Evolutionary conservation across 1,284 basidiomycete species (phyloP).

Genomic region (Agaricales sp.): DNA sequence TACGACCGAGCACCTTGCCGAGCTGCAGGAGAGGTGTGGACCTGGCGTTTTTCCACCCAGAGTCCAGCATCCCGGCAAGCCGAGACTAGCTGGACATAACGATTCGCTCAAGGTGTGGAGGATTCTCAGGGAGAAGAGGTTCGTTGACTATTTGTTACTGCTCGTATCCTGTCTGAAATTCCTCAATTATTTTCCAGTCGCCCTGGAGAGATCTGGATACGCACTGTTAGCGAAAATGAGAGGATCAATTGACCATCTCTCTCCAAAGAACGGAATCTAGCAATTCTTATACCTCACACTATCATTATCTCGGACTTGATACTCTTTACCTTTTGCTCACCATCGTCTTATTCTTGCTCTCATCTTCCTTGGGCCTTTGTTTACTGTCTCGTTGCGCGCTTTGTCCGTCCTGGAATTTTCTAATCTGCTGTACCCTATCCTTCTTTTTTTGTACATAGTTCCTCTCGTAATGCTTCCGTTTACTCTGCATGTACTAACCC

Average conservation of each 20-base stretch:
- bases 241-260: constrained; percentile 25
- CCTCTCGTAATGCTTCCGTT: background rate
- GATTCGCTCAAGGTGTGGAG: constrained; percentile 41
- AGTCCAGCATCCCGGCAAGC: constrained; percentile 16
- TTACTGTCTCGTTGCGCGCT: no score
- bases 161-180: constrained; percentile 20
- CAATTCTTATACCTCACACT: background rate
- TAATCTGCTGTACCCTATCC: background rate
- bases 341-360: background rate
- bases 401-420: no score
- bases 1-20: constrained; percentile 72
- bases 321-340: background rate
- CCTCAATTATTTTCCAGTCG: constrained; percentile 33
- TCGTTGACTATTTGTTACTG: constrained; percentile 22
- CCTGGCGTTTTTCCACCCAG: constrained; percentile 53
- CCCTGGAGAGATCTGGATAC: constrained; percentile 75
- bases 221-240: constrained; percentile 55
- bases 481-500: background rate
- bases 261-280: no score
- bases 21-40: constrained; percentile 63
- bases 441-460: background rate
- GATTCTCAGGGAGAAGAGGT: constrained; percentile 70
- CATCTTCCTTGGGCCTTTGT: background rate
- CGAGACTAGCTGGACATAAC: constrained; percentile 12
- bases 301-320: background rate